phyloP scores from a whole-genome alignment of 1,284 basidiomycete genomes.

The Cutaneotrichosporon sp. region DNA sequence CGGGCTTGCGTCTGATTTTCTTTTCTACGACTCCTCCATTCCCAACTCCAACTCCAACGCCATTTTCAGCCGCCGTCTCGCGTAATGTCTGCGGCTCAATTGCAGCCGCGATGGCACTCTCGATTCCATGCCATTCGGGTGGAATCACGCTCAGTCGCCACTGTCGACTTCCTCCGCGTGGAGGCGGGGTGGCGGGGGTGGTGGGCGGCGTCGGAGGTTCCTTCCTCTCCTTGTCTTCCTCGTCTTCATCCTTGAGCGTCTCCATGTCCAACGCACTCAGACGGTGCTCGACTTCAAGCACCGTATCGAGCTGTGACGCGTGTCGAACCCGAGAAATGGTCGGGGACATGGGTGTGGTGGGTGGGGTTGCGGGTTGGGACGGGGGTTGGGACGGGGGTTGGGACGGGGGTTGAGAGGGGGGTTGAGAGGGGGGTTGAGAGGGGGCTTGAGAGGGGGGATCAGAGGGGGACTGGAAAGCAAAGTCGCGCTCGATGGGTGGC shows the following conservation, averaged over 20 bases:
- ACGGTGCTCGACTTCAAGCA: constrained; percentile 1
- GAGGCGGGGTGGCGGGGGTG: not conserved
- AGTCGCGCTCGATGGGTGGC: constrained; percentile 1
- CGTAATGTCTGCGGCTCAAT: not conserved
- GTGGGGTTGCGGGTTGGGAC: not conserved
- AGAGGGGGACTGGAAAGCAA: not conserved
- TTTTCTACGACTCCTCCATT: not conserved
- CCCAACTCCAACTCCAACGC: not conserved
- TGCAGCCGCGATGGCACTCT: not conserved
- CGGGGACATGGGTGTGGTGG: not conserved
- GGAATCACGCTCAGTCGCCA: not conserved
- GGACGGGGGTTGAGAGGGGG: no score
- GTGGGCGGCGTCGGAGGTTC: not conserved
- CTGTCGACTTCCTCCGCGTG: not conserved
- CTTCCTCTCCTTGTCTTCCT: not conserved
- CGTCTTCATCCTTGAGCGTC: not conserved
- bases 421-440: no score
- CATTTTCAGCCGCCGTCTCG: not conserved
- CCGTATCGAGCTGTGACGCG: constrained; percentile 1
- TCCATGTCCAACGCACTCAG: not conserved
- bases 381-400: not conserved
- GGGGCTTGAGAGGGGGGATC: not conserved
- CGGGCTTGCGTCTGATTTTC: not conserved
- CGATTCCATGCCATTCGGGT: not conserved
- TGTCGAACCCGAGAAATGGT: not conserved